phyloP scores from a whole-genome alignment of 2,329 filamentous ascomycete species.

The Phoma sp. region DNA sequence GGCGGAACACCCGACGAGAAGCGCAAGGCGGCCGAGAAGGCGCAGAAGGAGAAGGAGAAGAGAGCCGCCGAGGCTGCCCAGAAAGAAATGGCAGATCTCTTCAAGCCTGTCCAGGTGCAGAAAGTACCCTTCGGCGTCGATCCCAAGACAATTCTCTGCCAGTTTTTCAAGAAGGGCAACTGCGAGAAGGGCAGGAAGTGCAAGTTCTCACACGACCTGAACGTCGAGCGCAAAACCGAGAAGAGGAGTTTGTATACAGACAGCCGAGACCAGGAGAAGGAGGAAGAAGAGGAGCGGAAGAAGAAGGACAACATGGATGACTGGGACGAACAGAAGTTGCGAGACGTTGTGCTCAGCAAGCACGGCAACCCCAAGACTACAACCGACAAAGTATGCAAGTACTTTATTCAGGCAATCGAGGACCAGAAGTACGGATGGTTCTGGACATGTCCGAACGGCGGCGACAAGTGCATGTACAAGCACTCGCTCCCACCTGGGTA shows the following conservation, averaged over 20 bases:
- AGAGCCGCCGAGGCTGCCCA: conserved; percentile 85
- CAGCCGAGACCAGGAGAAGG: conserved; percentile 74
- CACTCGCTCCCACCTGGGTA: conserved; percentile 94
- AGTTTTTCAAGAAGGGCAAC: conserved; percentile 96
- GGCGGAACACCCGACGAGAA: conserved; percentile 85
- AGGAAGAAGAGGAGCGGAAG: conserved; percentile 76
- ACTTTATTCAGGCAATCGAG: conserved; percentile 95
- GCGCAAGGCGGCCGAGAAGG: conserved; percentile 72
- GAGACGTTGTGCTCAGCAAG: conserved; percentile 90
- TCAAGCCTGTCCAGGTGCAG: conserved; percentile 94
- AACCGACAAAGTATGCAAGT: conserved; percentile 99
- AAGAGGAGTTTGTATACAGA: conserved; percentile 95
- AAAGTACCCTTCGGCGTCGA: conserved; percentile 98
- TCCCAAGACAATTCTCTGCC: conserved; percentile 94
- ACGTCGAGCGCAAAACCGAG: conserved; percentile 87
- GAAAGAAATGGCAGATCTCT: conserved; percentile 79
- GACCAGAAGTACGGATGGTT: conserved; percentile 99
- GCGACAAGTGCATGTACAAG: conserved; percentile 98
- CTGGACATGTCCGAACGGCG: conserved; percentile 96
- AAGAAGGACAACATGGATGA: conserved; percentile 92
- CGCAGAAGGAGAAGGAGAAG: conserved; percentile 83
- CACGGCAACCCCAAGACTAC: conserved; percentile 95
- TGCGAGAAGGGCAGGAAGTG: conserved; percentile 95
- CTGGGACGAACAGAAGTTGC: conserved; percentile 97
- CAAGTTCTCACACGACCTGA: conserved; percentile 94